Conservation (phyloP, 2,329 filamentous ascomycete species). For the Claviceps monticola region DNA sequence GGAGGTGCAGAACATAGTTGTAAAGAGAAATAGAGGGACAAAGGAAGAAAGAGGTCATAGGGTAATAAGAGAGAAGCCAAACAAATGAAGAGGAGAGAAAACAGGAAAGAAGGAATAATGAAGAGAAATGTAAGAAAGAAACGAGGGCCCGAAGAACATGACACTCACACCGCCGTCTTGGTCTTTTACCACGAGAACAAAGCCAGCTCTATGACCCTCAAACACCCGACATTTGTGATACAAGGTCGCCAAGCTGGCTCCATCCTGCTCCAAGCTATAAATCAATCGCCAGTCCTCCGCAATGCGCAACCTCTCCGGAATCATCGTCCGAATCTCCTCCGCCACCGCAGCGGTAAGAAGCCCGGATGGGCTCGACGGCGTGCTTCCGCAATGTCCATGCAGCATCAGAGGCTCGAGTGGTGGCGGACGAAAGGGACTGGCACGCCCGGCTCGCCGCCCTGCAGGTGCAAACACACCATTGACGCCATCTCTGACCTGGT, state of each 20-base stretch:
- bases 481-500: slow-evolving; percentile 30
- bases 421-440: slow-evolving; percentile 74
- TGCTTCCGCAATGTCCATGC: slow-evolving; percentile 48
- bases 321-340: slow-evolving; percentile 81
- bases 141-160: too few relatives aligned
- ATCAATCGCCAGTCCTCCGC: slow-evolving; percentile 74
- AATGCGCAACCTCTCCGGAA: slow-evolving; percentile 77
- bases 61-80: background rate
- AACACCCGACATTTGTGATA: slow-evolving; percentile 66
- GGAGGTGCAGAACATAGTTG: background rate
- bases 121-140: background rate
- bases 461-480: slow-evolving; percentile 40
- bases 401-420: slow-evolving; percentile 72
- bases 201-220: slow-evolving; percentile 60
- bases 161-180: slow-evolving; percentile 53
- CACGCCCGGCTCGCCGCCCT: slow-evolving; percentile 31
- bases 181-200: slow-evolving; percentile 79
- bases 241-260: slow-evolving; percentile 72
- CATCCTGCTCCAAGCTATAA: slow-evolving; percentile 87
- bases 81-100: background rate
- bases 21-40: background rate
- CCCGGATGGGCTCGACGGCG: slow-evolving; percentile 40
- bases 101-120: background rate
- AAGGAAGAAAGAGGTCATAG: background rate
- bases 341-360: slow-evolving; percentile 63